Evolutionary conservation across 495 filamentous ascomycete species (phyloP).

Genomic region (Lophiotrema nucula): DNA sequence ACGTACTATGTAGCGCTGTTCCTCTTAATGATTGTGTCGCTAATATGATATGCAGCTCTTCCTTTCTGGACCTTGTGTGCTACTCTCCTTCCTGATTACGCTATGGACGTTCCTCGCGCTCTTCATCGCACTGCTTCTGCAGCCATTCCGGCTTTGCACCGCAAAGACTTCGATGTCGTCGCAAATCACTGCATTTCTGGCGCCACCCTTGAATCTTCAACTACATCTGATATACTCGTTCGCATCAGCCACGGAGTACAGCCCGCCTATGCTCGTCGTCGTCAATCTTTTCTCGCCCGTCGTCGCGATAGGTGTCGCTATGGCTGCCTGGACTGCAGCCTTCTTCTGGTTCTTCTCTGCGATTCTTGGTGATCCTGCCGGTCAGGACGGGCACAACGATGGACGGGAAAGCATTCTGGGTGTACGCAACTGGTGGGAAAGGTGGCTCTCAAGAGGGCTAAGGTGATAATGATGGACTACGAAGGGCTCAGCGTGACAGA

Average conservation of each 20-base stretch:
- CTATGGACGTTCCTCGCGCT: conserved; percentile 39
- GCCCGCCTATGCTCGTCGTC: conserved; percentile 44
- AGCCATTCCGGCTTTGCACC: conserved; percentile 40
- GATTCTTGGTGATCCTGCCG: conserved; percentile 62
- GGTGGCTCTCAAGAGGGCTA: conserved; percentile 46
- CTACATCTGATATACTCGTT: conserved; percentile 42
- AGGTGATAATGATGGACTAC: neutral
- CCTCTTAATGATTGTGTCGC: no score
- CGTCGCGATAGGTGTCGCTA: conserved; percentile 52
- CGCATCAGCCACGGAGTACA: conserved; percentile 34
- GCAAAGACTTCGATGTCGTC: conserved; percentile 31
- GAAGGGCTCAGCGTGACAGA: no score
- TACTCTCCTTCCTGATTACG: conserved; percentile 36
- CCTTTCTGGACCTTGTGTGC: conserved; percentile 37
- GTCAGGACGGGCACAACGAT: conserved; percentile 61
- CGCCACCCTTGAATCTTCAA: conserved; percentile 40
- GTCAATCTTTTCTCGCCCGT: conserved; percentile 57
- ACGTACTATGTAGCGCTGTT: no score
- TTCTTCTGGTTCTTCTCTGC: conserved; percentile 64
- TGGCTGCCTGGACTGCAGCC: conserved; percentile 60
- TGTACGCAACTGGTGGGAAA: conserved; percentile 62
- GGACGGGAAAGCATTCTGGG: conserved; percentile 60
- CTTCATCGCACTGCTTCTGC: conserved; percentile 35
- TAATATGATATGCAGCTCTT: no score
- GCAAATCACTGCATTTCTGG: conserved; percentile 39